A percentile compares a stretch with the other conserved stretches of the same genome.
Conservation (phyloP, 495 filamentous ascomycete genomes). For the Podospora pseudoanserina region DNA sequence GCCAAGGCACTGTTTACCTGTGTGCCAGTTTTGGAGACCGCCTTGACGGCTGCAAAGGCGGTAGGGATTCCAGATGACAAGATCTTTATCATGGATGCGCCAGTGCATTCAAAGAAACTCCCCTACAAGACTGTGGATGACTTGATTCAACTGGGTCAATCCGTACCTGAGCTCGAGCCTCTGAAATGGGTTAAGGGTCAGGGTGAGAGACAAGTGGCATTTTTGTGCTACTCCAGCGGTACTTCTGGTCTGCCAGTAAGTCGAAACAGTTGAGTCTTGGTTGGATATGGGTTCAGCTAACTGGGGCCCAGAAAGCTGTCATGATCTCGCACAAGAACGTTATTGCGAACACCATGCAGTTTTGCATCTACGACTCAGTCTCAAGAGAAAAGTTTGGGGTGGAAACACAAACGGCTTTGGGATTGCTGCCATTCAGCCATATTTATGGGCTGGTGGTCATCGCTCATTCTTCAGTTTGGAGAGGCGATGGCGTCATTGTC, state of each 20-base stretch:
- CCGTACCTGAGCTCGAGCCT: conserved; percentile 58
- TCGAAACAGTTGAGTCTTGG: conserved; percentile 7
- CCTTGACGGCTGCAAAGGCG: conserved; percentile 64
- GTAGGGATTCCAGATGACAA: conserved; percentile 65
- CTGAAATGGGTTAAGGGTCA: conserved; percentile 71
- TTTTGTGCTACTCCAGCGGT: conserved; percentile 85
- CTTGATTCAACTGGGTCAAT: conserved; percentile 60
- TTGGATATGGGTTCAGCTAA: neutral
- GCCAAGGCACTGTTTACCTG: conserved; percentile 80
- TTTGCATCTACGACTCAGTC: conserved; percentile 52
- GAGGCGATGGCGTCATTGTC: conserved; percentile 75
- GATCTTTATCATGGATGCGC: conserved; percentile 71
- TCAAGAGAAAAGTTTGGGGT: conserved; percentile 35
- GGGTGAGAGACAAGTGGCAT: conserved; percentile 71
- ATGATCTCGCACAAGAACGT: conserved; percentile 90
- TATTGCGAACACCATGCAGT: conserved; percentile 76
- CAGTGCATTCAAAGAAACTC: conserved; percentile 49
- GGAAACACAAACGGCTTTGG: conserved; percentile 61
- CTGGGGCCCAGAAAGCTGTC: conserved; percentile 74
- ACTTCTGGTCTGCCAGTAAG: conserved; percentile 80
- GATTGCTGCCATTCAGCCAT: conserved; percentile 78
- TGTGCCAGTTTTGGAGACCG: conserved; percentile 63
- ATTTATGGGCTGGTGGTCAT: conserved; percentile 83
- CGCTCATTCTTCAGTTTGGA: conserved; percentile 62
- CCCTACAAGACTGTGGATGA: conserved; percentile 70